phyloP scores from a whole-genome alignment of 2,329 filamentous ascomycete genomes.

The Fusarium dimerum region DNA sequence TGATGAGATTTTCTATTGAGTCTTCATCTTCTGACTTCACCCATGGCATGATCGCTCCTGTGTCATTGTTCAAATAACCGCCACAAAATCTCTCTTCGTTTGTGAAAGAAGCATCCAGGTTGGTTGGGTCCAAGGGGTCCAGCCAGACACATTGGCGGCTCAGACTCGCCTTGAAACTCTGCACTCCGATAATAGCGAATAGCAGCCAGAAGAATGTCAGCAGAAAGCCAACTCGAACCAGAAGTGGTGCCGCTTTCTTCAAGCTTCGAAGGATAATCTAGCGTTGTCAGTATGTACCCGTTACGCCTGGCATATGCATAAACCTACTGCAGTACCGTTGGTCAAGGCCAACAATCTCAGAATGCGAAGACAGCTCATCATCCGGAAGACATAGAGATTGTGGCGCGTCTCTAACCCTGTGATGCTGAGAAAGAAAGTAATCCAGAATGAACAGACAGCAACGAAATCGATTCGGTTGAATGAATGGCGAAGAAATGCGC shows the following conservation, averaged over 20 bases:
- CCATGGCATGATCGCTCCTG: constrained; percentile 66
- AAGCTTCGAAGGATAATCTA: constrained; percentile 91
- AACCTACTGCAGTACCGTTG: constrained; percentile 82
- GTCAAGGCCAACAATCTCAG: constrained; percentile 88
- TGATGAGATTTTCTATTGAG: constrained; percentile 47
- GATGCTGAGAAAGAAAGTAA: constrained; percentile 75
- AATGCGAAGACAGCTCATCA: constrained; percentile 95
- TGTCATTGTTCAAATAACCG: constrained; percentile 68
- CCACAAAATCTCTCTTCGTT: constrained; percentile 80
- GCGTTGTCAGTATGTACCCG: constrained; percentile 9
- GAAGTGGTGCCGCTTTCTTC: constrained; percentile 89
- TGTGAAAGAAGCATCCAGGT: constrained; percentile 56
- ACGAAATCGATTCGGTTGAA: constrained; percentile 97
- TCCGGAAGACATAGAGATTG: constrained; percentile 88
- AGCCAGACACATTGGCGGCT: constrained; percentile 78
- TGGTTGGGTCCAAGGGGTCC: constrained; percentile 61
- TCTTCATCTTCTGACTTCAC: constrained; percentile 45
- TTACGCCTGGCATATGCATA: neutral
- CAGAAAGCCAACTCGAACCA: constrained; percentile 90
- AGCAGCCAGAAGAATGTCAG: constrained; percentile 97
- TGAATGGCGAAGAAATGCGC: constrained; percentile 90
- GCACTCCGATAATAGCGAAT: constrained; percentile 94
- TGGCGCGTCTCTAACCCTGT: constrained; percentile 66
- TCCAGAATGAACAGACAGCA: constrained; percentile 93
- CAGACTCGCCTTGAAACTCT: constrained; percentile 88